These are phyloP conservation scores for Boletellus emodensis DNA, from an alignment of 768 basidiomycete species.

Conservation along the genomic window DNA sequence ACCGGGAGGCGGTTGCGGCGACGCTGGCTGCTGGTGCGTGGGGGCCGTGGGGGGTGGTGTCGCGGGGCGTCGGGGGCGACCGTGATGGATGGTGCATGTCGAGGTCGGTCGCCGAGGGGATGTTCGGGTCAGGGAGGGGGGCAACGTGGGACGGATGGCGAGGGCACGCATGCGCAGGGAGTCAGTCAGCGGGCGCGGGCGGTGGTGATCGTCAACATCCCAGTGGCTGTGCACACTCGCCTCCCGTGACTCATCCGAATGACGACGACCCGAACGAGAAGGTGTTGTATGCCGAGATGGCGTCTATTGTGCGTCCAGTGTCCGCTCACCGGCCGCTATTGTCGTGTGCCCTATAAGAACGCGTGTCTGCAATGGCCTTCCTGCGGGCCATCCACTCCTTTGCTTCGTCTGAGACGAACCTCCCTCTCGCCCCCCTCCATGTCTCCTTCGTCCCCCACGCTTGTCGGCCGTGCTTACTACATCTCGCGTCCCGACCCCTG, in stretches of 20 bases:
- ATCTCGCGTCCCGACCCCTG: slow-evolving; percentile 21
- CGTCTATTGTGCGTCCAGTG: slow-evolving; percentile 13
- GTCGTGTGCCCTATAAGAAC: slow-evolving; percentile 22
- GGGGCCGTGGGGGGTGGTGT: slow-evolving; percentile 1
- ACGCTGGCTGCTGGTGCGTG: slow-evolving; percentile 7
- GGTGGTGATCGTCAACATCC: not conserved
- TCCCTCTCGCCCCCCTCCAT: not conserved
- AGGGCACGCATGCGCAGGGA: slow-evolving; percentile 8
- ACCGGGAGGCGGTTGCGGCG: slow-evolving; percentile 24
- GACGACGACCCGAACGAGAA: slow-evolving; percentile 9
- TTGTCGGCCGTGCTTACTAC: slow-evolving; percentile 10
- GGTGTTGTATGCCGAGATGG: slow-evolving; percentile 13
- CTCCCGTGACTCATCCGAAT: not conserved
- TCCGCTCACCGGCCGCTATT: slow-evolving; percentile 7
- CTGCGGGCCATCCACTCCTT: slow-evolving; percentile 25
- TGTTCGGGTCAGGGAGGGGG: not conserved
- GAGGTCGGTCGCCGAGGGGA: too few relatives aligned
- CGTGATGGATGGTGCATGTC: slow-evolving; percentile 16
- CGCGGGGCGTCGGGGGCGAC: slow-evolving; percentile 10
- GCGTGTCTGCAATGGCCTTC: not conserved
- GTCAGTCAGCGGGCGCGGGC: not conserved
- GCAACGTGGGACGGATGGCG: not conserved
- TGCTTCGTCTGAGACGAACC: slow-evolving; percentile 24
- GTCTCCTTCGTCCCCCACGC: slow-evolving; percentile 3
- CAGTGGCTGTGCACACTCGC: slow-evolving; percentile 1